Evolutionary conservation across 1,284 basidiomycete species (phyloP), one percentile per base, ranked within the genome.

Genomic region (Pascua guehoae): DNA sequence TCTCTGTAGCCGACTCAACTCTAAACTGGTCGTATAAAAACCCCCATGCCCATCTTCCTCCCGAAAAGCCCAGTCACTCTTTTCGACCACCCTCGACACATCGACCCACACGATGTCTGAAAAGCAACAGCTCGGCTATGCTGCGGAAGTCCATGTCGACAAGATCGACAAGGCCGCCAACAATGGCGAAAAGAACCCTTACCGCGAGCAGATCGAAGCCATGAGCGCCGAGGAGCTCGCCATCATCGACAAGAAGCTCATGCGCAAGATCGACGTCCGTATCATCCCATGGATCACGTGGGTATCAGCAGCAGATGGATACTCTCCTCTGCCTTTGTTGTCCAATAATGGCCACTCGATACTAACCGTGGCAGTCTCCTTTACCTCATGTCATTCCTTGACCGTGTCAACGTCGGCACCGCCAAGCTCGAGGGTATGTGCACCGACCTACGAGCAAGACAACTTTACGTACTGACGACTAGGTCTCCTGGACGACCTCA

Each of bases 361-460:
- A 5, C 12, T 8, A 18, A 32, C 11, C 11, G 5, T 17, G 41
- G 4, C 53, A 71, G 67, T 9, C 60, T 71, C n/a, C 66, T 74
- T 11, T 72, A 71, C 60, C 68, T 71, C 44, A 71, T 74, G 63
- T 76, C 74, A 0, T 80, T 80, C 73, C 66, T 81, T n/a, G 79
- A 81, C 65, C 77, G 79, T 42, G 75, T 79, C 49, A 79, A 78
- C 54, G 74, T 79, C 55, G 78, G 79, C 39, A 73, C 75, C 4
- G 77, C 75, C 32, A 69, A 72, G 46, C 67, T 77, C 18, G 63
- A 60, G 71, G 41, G 74, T 75, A 55, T 7, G 24, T 32, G 24
- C 24, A 32, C 24, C 24, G 24, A 3, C 7, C 24, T 3, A 32
- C 4, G 24, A 32, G 24, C 24, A 3, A 7, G 7, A 32, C 4